These are phyloP conservation scores for Podosphaera leucotricha DNA, from an alignment of 2,329 filamentous ascomycete genomes.

Conservation along the genomic window DNA sequence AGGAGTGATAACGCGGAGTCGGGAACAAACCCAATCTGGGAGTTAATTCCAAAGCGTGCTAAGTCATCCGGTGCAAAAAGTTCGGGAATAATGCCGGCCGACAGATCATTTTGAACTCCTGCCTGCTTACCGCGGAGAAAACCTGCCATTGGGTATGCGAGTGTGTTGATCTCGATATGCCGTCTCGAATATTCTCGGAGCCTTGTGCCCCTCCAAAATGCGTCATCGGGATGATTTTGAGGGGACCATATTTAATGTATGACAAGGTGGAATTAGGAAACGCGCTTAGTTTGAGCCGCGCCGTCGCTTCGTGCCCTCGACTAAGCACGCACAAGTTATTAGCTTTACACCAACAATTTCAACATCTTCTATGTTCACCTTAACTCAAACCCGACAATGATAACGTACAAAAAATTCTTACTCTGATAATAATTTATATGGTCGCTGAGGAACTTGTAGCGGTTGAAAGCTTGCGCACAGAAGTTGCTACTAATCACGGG, in stretches of 20 bases:
- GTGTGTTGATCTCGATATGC: conserved; percentile 2
- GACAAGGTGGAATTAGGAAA: background rate
- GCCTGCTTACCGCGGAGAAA: conserved; percentile 84
- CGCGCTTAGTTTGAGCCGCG: no score
- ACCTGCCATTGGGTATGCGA: conserved; percentile 40
- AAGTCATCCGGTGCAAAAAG: conserved; percentile 69
- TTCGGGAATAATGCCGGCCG: conserved; percentile 52
- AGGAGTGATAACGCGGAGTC: conserved; percentile 1
- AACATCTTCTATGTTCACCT: no score
- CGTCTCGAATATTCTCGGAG: conserved; percentile 19
- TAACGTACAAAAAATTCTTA: no score
- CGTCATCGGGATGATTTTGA: conserved; percentile 23
- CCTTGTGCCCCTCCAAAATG: conserved; percentile 44
- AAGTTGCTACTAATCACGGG: no score
- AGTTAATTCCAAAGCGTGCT: conserved; percentile 60
- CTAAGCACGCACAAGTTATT: no score
- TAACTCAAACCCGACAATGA: no score
- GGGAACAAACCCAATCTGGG: conserved; percentile 34
- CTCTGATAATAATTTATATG: no score
- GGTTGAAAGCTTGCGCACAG: no score
- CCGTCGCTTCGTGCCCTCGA: no score
- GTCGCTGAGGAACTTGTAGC: no score
- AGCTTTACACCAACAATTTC: no score
- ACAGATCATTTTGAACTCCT: conserved; percentile 79
- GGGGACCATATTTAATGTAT: background rate